Base-by-base conservation (phyloP, 352 stramenopile species). In the Globisporangium abappressorium region DNA sequence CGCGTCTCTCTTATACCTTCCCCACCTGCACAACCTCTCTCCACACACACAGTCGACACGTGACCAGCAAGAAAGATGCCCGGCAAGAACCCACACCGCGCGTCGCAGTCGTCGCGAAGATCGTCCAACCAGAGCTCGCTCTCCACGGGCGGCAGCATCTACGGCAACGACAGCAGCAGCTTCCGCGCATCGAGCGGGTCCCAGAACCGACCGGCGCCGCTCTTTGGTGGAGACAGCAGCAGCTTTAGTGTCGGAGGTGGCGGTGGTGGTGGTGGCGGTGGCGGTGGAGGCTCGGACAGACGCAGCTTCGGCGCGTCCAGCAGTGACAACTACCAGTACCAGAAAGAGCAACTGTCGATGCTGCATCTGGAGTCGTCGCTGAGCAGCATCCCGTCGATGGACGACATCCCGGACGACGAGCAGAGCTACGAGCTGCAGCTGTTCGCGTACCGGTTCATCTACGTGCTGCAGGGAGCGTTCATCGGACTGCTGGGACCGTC, bases 381-480 rank as follows among this genome's bases (percentile, higher is more conserved):
- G 33, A 73, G 68, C 57, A 70, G 57, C 63, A 62, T 70, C 36
- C 57, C 56, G 34, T 70, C 68, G 11, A 70, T 70, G 68, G 65
- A 72, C 43, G 63, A 66, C 15, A 53, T 60, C 6, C 33, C 53
- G 20, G 72, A 82, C 43, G 75, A 85, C 36, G 75, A 72, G 28
- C 67, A 84, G 57, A 73, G 84, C 65, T 92, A 80, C 26, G 75
- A 78, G 62, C 65, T 89, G 57, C 85, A 93, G 65, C 69, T 93
- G 22, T 66, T 90, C 56, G 81, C 78, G 28, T 93, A 93, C 66
- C 72, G 82, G 0, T 24, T 76, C 51, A 90, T 90, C 70, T 93
- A 91, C 71, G 65, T 91, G 33, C 66, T 91, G 2, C 82, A 91
- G 38, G 84, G 84, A 28, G 68, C 70, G 20, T 91, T 91, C 64